Evolutionary conservation across 2,329 filamentous ascomycete genomes (phyloP), one percentile per base, ranked within the genome.

Genomic region (Chrysosphaeria jannelii): DNA sequence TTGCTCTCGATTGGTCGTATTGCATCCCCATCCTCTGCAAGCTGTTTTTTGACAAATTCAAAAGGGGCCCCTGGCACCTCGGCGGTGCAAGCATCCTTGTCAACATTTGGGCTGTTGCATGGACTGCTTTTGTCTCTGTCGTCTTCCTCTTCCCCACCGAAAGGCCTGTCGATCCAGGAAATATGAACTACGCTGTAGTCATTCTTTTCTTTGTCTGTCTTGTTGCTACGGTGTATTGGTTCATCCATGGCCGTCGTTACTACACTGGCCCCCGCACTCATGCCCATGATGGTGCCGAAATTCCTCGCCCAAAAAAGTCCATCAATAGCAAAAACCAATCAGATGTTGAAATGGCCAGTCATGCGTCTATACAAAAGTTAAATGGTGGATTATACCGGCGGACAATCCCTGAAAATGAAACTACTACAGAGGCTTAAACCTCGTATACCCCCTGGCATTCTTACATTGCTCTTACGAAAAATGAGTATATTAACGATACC

Each of bases 21-120:
- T 50, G 49, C 38, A 57, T 60, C 28, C 55, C 55, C 14, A 57
- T 60, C 31, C 28, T 47, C 23, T 57, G 51, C 45, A 57, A 57
- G 39, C 36, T 57, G 6, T 15, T 44, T 13, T 57, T 45, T 26
- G 40, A 38, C 27, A 43, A 46, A 23, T 58, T 58, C 34, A 34
- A 50, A 36, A 47, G 42, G 1, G 54, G 54, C 1, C 53, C 54
- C 17, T 58, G 51, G 50, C 39, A 53, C 29, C 36, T 58, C 35
- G 53, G 53, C 23, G 38, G 36, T 19, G 35, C 39, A 10, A 45
- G 45, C 29, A 25, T 29, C 6, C 38, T 31, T 8, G 35, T 58
- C 30, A 58, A 57, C 31, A 25, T 36, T 3, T 54, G 45, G 44
- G 50, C 52, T 13, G 50, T 47, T 32, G 30, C 43, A 10, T 59